Evolutionary conservation across 176 grass and related monocot species (phyloP).

Genomic region (Paspalum notatum): DNA sequence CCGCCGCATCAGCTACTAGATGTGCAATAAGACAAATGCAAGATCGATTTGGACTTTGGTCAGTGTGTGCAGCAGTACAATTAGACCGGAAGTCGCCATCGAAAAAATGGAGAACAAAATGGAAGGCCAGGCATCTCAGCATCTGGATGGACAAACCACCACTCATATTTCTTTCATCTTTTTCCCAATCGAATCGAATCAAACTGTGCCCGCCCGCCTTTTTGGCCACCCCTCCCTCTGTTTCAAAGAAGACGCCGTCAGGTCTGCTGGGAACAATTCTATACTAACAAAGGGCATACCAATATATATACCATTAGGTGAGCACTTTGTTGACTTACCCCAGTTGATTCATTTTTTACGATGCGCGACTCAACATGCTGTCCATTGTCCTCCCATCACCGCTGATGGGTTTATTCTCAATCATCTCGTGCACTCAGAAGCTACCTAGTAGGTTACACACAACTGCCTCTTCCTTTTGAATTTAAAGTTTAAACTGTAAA

Average conservation of each 20-base stretch:
- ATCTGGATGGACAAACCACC: neutral
- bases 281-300: neutral
- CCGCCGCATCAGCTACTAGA: neutral
- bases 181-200: constrained; percentile 17
- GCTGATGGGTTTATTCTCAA: neutral
- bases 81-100: neutral
- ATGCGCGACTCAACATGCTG: no score
- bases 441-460: no score
- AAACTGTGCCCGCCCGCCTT: neutral
- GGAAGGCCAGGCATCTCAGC: constrained; percentile 4
- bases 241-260: neutral
- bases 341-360: neutral
- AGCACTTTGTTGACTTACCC: constrained; percentile 18
- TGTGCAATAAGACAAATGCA: neutral
- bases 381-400: neutral
- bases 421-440: neutral
- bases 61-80: neutral
- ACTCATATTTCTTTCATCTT: neutral
- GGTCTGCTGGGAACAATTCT: neutral
- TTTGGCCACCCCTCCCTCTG: neutral
- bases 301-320: neutral
- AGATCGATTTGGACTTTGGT: neutral
- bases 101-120: neutral
- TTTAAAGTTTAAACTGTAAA: no score
- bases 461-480: no score